phyloP scores from a whole-genome alignment of 1,139 yeast species.

The Groenewaldozyma sp. region DNA sequence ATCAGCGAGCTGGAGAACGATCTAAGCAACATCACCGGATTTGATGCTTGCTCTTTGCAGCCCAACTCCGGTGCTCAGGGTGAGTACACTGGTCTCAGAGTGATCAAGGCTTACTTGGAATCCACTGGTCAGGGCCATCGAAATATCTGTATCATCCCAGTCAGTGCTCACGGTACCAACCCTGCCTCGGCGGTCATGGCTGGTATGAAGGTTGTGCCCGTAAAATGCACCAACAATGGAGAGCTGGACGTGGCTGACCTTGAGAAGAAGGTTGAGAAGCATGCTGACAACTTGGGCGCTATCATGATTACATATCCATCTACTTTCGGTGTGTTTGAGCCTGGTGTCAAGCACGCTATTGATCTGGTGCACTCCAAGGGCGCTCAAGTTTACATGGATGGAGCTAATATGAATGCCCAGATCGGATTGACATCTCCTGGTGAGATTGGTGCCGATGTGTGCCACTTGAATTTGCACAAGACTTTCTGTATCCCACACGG shows the following conservation, averaged over 20 bases:
- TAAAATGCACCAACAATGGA: slow-evolving; percentile 78
- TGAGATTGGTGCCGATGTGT: slow-evolving; percentile 96
- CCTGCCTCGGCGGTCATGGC: slow-evolving; percentile 99
- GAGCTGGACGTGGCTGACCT: slow-evolving; percentile 76
- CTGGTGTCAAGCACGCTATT: slow-evolving; percentile 77
- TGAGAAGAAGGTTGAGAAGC: slow-evolving; percentile 59
- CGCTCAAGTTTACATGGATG: slow-evolving; percentile 95
- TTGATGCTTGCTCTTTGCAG: slow-evolving; percentile 82
- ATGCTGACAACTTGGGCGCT: slow-evolving; percentile 68
- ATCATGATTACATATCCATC: slow-evolving; percentile 97
- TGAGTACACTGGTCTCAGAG: slow-evolving; percentile 88
- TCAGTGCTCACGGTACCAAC: slow-evolving; percentile 95
- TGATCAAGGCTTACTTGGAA: slow-evolving; percentile 69
- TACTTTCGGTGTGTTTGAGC: slow-evolving; percentile 93
- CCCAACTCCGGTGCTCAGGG: slow-evolving; percentile 99
- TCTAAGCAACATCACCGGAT: slow-evolving; percentile 90
- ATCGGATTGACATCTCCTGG: slow-evolving; percentile 97
- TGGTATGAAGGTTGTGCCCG: slow-evolving; percentile 86
- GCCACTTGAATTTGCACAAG: slow-evolving; percentile 93
- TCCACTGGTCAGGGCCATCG: slow-evolving; percentile 64
- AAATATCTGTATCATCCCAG: slow-evolving; percentile 88
- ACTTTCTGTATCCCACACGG: slow-evolving; percentile 98
- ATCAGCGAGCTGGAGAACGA: slow-evolving; percentile 72
- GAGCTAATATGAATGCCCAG: slow-evolving; percentile 99
- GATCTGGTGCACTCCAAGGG: slow-evolving; percentile 76